Base-by-base conservation (phyloP, 208 protist species). In the Trypanosoma cruzi region DNA sequence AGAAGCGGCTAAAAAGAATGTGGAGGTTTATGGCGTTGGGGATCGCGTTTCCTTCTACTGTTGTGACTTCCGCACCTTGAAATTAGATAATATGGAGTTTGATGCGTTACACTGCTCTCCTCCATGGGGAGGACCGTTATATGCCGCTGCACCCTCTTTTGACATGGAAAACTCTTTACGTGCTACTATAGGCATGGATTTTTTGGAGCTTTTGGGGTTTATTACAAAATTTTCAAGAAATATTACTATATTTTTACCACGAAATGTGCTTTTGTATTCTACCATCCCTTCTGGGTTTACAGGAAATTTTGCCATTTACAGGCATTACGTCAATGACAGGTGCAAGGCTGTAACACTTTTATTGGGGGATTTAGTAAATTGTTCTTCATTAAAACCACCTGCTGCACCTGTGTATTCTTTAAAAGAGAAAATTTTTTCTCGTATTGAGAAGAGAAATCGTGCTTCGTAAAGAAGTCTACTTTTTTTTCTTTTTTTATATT, bases 171-270 rank as follows among this genome's bases (percentile, higher is more conserved):
- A 46, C 48, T 71, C 52, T 36, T 37, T 78, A 34, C 10, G 34
- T 26, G 26, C 3, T 36, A 61, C 57, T 31, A 49, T 73, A 29
- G 56, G 62, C 26, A 59, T 58, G 26, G 36, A 57, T 28, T 61
- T 78, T 61, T 28, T 29, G 1, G 40, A 61, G 18, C 31, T 78
- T 57, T 72, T 73, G 63, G 36, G 49, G 18, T 73, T 78, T 55
- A 49, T 72, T 50, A 10, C 22, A 16, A 16, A 16, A 16, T 66
- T 76, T 32, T 76, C 71, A 57, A 69, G 53, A 36, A 72, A 78
- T 63, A 73, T 78, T 26, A 66, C 73, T 1, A 68, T 72, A 40
- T 78, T 73, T 66, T 59, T 78, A 11, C 73, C 73, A 6, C 60
- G 65, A 8, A 78, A 73, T 68, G 52, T 62, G 26, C 49, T 78